Percentiles rank a stretch among this genome's conserved stretches.
These are phyloP conservation scores for Brettanomyces anomalus DNA, from an alignment of 805 yeast species.

Conservation along the genomic window DNA sequence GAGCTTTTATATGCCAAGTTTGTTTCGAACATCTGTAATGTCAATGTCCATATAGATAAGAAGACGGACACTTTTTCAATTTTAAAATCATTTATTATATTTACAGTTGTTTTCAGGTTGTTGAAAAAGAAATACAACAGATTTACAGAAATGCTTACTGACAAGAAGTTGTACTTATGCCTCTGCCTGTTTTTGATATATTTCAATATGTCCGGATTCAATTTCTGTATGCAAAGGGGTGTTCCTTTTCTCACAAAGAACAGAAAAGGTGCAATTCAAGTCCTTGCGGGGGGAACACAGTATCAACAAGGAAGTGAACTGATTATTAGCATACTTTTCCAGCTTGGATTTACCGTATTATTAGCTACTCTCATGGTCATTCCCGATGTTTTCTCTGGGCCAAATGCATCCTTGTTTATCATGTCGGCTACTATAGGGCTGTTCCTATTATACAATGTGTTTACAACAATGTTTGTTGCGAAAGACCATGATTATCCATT, in stretches of 20 bases:
- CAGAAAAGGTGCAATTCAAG: conserved; percentile 34
- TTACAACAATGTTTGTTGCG: conserved; percentile 34
- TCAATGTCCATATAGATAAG: conserved; percentile 2
- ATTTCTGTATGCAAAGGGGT: conserved; percentile 49
- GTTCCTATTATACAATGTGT: conserved; percentile 29
- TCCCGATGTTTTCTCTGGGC: neutral
- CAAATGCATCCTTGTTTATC: conserved; percentile 8
- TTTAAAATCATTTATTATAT: conserved; percentile 1
- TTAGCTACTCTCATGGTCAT: conserved; percentile 31
- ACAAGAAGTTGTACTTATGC: conserved; percentile 10
- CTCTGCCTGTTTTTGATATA: conserved; percentile 32
- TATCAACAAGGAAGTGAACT: conserved; percentile 70
- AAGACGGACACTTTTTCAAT: neutral
- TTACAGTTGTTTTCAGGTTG: conserved; percentile 1
- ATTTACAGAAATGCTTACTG: neutral
- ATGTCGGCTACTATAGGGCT: conserved; percentile 23
- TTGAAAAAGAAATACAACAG: neutral
- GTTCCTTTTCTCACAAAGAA: conserved; percentile 54
- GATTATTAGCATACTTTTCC: conserved; percentile 41
- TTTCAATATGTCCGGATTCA: conserved; percentile 50
- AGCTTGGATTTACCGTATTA: conserved; percentile 35
- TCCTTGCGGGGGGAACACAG: conserved; percentile 54
- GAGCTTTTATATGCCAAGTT: conserved; percentile 1
- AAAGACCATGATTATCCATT: conserved; percentile 46
- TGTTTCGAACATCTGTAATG: conserved; percentile 1